phyloP scores from a whole-genome alignment of 306 rosid species.

The Quercus gilva region DNA sequence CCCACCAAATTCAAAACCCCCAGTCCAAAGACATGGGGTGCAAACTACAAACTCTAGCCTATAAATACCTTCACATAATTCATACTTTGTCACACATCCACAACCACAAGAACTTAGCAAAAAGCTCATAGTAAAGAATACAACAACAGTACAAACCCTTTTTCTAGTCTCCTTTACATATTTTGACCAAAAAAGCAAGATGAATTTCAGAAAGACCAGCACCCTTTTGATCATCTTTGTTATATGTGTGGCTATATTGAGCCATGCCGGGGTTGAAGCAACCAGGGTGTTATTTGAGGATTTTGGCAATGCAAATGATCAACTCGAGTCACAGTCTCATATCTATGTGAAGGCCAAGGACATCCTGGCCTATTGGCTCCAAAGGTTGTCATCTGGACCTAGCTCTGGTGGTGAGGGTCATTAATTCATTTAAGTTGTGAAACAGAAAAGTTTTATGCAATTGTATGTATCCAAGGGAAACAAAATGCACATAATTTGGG shows the following conservation, averaged over 20 bases:
- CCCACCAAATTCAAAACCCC: not conserved
- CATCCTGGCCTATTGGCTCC: conserved; percentile 30
- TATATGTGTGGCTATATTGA: not conserved
- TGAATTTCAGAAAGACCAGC: conserved; percentile 25
- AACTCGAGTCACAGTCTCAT: conserved; percentile 12
- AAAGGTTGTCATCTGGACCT: conserved; percentile 31
- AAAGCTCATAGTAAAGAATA: not conserved
- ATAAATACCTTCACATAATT: conserved; percentile 9
- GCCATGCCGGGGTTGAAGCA: conserved; percentile 26
- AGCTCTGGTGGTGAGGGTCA: conserved; percentile 33
- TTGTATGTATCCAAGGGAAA: not conserved
- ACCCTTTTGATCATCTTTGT: conserved; percentile 8
- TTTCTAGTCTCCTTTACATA: too few species aligned
- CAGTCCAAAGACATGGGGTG: not conserved
- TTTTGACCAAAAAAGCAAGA: not conserved
- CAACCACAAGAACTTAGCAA: not conserved
- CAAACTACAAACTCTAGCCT: not conserved
- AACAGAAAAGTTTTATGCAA: not conserved
- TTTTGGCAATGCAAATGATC: conserved; percentile 16
- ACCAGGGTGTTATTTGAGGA: conserved; percentile 30
- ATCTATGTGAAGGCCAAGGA: conserved; percentile 19
- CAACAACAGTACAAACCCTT: not conserved
- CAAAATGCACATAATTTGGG: not conserved
- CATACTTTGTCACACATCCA: not conserved
- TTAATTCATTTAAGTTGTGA: not conserved